A percentile compares a stretch with the other conserved stretches of the same genome.
Evolutionary conservation across 129 eudicot species (phyloP).

Genomic region (Pseudognaphalium luteoalbum): DNA sequence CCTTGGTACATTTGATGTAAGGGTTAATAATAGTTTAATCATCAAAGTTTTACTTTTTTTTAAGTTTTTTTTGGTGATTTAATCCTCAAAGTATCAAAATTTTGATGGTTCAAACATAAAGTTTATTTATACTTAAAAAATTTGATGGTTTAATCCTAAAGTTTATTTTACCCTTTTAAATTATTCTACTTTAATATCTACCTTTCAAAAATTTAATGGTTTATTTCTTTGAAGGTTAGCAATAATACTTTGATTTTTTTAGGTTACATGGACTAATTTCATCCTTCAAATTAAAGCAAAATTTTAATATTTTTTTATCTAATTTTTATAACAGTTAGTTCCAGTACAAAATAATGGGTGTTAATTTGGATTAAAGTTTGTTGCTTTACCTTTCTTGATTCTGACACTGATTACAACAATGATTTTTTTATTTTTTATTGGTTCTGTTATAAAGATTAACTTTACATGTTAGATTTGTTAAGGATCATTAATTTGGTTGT

Average conservation of each 20-base stretch:
- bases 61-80: too few species aligned
- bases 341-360: background rate
- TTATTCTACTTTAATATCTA: too few species aligned
- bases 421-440: background rate
- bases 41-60: too few species aligned
- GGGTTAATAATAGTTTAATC: too few species aligned
- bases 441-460: conserved; percentile 1
- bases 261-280: conserved; percentile 11
- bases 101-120: too few species aligned
- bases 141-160: too few species aligned
- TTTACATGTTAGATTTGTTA: conserved; percentile 4
- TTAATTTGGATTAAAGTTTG: background rate
- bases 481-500: background rate
- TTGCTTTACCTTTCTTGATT: background rate
- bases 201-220: too few species aligned
- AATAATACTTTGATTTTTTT: conserved; percentile 1
- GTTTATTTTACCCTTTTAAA: too few species aligned
- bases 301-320: background rate
- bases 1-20: too few species aligned
- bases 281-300: conserved; percentile 1
- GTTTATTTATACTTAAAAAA: too few species aligned
- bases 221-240: too few species aligned
- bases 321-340: background rate
- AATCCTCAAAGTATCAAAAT: too few species aligned
- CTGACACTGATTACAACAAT: background rate